Percentiles rank a stretch among this genome's conserved stretches.
phyloP scores from a whole-genome alignment of 2,329 filamentous ascomycete species.

The Clarireedia hainanense region DNA sequence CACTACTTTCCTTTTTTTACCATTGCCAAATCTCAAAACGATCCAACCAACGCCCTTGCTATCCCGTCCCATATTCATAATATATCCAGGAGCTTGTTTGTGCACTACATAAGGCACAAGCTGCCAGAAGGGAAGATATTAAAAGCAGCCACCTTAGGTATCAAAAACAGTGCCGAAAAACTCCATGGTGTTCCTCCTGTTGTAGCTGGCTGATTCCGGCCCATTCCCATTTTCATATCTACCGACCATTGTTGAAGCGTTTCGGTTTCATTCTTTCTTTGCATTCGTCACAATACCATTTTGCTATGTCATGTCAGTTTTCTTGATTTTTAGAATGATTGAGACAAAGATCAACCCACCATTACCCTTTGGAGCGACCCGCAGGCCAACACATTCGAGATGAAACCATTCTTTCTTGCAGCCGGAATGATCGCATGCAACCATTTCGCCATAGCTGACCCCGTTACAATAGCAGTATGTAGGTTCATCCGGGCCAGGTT shows the following conservation, averaged over 20 bases:
- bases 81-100: slow-evolving; percentile 3
- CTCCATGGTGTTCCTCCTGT: slow-evolving; percentile 1
- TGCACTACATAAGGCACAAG: not conserved
- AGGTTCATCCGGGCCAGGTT: slow-evolving; percentile 61
- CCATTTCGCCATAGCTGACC: slow-evolving; percentile 78
- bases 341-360: slow-evolving; percentile 18
- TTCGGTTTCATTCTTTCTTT: slow-evolving; percentile 24
- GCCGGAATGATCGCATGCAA: slow-evolving; percentile 66
- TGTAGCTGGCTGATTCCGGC: not conserved
- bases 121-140: not conserved
- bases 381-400: slow-evolving; percentile 71
- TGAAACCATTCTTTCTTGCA: slow-evolving; percentile 79
- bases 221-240: not conserved
- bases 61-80: not conserved
- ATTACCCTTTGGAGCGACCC: slow-evolving; percentile 62
- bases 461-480: slow-evolving; percentile 75
- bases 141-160: not conserved
- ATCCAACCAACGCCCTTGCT: not conserved
- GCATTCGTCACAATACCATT: slow-evolving; percentile 30
- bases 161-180: slow-evolving; percentile 5
- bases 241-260: slow-evolving; percentile 22
- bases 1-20: not conserved
- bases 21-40: not conserved
- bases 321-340: not conserved
- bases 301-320: slow-evolving; percentile 16